phyloP scores from a whole-genome alignment of 2,329 filamentous ascomycete genomes.

The Ophiostoma ips region DNA sequence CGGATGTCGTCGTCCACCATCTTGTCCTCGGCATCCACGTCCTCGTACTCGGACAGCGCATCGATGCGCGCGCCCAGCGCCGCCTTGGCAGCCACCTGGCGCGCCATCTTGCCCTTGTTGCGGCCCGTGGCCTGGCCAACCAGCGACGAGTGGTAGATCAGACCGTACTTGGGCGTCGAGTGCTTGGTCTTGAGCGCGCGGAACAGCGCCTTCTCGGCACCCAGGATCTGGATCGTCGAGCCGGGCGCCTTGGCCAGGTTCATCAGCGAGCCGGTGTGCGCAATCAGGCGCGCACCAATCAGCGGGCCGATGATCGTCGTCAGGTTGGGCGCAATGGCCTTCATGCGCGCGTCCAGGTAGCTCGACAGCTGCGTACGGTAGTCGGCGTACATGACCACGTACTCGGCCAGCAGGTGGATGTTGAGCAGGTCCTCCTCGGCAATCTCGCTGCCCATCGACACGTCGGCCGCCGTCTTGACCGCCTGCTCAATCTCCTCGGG shows the following conservation, averaged over 20 bases:
- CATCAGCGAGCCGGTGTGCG: constrained; percentile 86
- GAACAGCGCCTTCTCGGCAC: constrained; percentile 98
- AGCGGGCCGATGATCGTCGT: constrained; percentile 86
- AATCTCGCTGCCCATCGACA: constrained; percentile 98
- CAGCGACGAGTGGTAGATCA: constrained; percentile 82
- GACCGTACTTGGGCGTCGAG: constrained; percentile 95
- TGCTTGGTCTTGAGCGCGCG: constrained; percentile 98
- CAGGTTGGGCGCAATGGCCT: constrained; percentile 89
- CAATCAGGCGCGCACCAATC: constrained; percentile 86
- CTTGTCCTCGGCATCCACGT: constrained; percentile 61
- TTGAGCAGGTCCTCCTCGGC: constrained; percentile 83
- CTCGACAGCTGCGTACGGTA: constrained; percentile 77
- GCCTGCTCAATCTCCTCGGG: constrained; percentile 89
- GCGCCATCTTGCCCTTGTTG: constrained; percentile 99
- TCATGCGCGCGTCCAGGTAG: constrained; percentile 88
- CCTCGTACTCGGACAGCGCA: constrained; percentile 67
- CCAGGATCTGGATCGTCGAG: constrained; percentile 93
- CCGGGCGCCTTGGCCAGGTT: constrained; percentile 90
- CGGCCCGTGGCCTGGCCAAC: constrained; percentile 94
- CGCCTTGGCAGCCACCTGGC: constrained; percentile 88
- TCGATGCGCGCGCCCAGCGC: constrained; percentile 89
- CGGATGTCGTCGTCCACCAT: constrained; percentile 65
- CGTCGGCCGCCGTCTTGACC: constrained; percentile 87
- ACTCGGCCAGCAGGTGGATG: constrained; percentile 80
- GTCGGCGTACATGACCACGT: constrained; percentile 84